Evolutionary conservation across 345 rosid genomes (phyloP), one percentile per base, ranked within the genome.

Genomic region (Murraya koenigii): DNA sequence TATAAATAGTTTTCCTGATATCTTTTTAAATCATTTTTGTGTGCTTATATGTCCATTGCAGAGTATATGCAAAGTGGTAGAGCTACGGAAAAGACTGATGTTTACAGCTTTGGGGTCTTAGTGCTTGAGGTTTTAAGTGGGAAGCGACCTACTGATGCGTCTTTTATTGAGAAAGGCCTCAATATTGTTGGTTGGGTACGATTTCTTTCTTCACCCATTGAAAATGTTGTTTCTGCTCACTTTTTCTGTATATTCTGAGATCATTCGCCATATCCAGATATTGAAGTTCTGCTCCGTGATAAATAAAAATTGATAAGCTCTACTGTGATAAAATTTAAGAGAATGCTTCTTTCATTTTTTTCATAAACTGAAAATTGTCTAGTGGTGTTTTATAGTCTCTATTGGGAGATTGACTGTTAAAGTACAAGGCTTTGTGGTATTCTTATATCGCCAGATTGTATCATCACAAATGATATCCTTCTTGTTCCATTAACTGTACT

Each of bases 171-270:
- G 86, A 96, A 92, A 85, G 99, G 99, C 81, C 89, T 94, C 78
- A 96, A 96, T 77, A 86, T 96, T 83, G 98, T 96, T 83, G 99
- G 99, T 60, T 96, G 99, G 99, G 99, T 96, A 90, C 13, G 93
- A 74, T 54, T 75, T 35, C 58, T 77, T 69, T 14, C 30, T 73
- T 23, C 14, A 5, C 60, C 30, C 41, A 5, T 52, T 78, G 22
- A 60, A 23, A 62, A 62, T 62, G 59, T 71, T 20, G 23, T 66
- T 73, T 56, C 49, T 23, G 58, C 58, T 60, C 9, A 32, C 69
- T 77, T 60, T 41, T 55, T 59, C 58, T 22, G 38, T n/a, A 28
- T 66, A 17, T 22, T 54, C 58, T 35, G 71, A 25, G 38, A 33
- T 71, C 25, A 36, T 64, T 25, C 7, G 11, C 52, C 14, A 22